Evolutionary conservation across 306 rosid genomes (phyloP), one percentile per base, ranked within the genome.

Genomic region (Quercus parvula): DNA sequence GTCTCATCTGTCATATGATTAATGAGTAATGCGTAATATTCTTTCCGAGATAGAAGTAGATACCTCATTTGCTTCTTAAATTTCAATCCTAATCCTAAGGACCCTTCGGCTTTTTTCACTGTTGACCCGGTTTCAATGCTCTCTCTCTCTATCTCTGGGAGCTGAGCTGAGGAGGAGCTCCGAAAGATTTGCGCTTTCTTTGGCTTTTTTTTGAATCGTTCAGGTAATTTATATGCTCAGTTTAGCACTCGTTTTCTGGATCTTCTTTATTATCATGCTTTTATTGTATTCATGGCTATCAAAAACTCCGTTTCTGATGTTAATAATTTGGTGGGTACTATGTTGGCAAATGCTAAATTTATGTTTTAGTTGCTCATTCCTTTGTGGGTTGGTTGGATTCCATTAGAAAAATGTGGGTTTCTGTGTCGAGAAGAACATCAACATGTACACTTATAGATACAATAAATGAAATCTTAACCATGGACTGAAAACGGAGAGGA

Each of bases 101-200:
- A 25, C 73, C 76, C 52, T 72, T 49, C 3, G 54, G 46, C 46
- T 41, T 49, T 49, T 52, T 64, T 56, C 51, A 3, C 14, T 77
- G 44, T 82, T 77, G 82, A 55, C 76, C 63, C 22, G 51, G 30
- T 67, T 79, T 55, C 68, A 6, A 62, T 84, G 69, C 46, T 41
- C 46, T 3, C 54, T 49, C 4, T 12, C 13, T 46, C 52, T 49
- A 41, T 80, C 70, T 30, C 33, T 25, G 66, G 20, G 27, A 7
- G n/a, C 20, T 49, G 33, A 41, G 46, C 46, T 41, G 46, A 41
- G 46, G 46, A 49, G 82, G 15, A 49, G 70, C 56, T 77, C 79
- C 70, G 7, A 2, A 24, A 71, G 66, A 68, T 9, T 77, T 24
- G 76, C 73, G 46, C 35, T 78, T 55, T 77, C 56, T 46, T 4